Evolutionary conservation across 495 filamentous ascomycete species (phyloP).

Genomic region (Bryoglossum gracile): DNA sequence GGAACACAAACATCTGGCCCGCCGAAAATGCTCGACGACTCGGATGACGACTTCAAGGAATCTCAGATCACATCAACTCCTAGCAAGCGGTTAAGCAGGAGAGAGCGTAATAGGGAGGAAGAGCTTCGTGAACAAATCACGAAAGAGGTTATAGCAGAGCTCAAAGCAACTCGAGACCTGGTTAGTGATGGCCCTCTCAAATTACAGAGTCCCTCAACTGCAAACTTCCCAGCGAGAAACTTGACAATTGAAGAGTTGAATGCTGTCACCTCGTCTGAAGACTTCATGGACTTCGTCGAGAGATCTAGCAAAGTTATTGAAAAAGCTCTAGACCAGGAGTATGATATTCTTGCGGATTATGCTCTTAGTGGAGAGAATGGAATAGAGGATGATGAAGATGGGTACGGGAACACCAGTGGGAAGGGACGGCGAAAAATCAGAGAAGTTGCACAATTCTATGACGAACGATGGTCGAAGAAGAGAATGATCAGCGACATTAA

Average conservation of each 20-base stretch:
- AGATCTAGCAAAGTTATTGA: conserved; percentile 95
- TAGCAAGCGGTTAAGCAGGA: conserved; percentile 64
- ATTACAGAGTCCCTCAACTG: conserved; percentile 27
- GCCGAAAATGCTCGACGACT: conserved; percentile 47
- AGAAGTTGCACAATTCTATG: conserved; percentile 87
- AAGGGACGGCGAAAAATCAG: conserved; percentile 74
- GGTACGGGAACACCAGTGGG: conserved; percentile 56
- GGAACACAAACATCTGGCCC: conserved; percentile 40
- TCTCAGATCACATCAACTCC: conserved; percentile 32
- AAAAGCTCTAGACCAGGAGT: conserved; percentile 82
- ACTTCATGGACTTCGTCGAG: conserved; percentile 94
- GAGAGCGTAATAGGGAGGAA: conserved; percentile 74
- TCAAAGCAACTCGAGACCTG: conserved; percentile 58
- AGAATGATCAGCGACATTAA: conserved; percentile 89
- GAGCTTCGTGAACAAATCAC: conserved; percentile 79
- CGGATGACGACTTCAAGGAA: conserved; percentile 37
- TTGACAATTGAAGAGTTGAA: conserved; percentile 81
- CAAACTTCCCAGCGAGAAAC: conserved; percentile 70
- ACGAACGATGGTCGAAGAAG: conserved; percentile 94
- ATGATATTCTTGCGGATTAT: conserved; percentile 94
- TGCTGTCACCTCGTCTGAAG: conserved; percentile 84
- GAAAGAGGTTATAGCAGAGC: conserved; percentile 86
- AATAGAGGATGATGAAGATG: conserved; percentile 78
- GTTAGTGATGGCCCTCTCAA: conserved; percentile 43
- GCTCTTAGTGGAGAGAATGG: conserved; percentile 61